Base-by-base conservation (phyloP, 23 red algal genomes). In the Gracilariopsis chorda region DNA sequence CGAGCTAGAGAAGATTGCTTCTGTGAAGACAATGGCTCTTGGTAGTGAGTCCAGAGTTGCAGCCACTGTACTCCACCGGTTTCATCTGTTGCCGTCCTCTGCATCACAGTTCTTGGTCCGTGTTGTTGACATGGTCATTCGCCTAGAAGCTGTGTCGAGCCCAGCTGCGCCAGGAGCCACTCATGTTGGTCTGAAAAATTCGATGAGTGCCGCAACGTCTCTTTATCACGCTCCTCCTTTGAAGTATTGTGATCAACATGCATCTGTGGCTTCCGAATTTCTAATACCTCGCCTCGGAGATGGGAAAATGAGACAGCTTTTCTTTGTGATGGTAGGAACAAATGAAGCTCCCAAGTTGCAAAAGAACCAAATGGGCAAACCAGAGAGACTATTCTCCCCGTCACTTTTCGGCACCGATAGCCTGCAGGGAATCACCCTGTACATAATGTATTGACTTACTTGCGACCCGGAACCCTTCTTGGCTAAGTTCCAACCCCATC, bases 191-290 rank as follows among this genome's bases (percentile, higher is more conserved):
- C 51, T 98, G 28, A 59, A 61, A n/a, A 83, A 78, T 57, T 57
- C 77, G 8, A 79, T 63, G 48, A 80, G 89, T 14, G 89, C 91
- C 13, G 94, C 90, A 2, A 91, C 88, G 28, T 96, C 93, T 19
- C 97, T 93, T 1, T 99, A 94, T 72, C 92, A 93, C 2, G 97
- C 64, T 39, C 93, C 97, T 9, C 86, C 94, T 40, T 68, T 99
- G 44, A 74, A 78, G 35, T 99, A 90, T 64, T 92, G 88, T 45
- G 86, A 99, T 51, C 59, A 78, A 25, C 92, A 95, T 86, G 75
- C 93, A 12, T 49, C 48, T 27, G 75, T 59, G 43, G 91, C 92
- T 7, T 52, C 90, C 0, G 81, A 91, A 0, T 96, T 79, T 72
- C 94, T 99, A 28, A 49, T 99, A 13, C 45, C 33, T 19, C 85